A percentile compares a stretch with the other conserved stretches of the same genome.
Conservation (phyloP, 495 filamentous ascomycete genomes). For the Hypoxylon crocopeplum region DNA sequence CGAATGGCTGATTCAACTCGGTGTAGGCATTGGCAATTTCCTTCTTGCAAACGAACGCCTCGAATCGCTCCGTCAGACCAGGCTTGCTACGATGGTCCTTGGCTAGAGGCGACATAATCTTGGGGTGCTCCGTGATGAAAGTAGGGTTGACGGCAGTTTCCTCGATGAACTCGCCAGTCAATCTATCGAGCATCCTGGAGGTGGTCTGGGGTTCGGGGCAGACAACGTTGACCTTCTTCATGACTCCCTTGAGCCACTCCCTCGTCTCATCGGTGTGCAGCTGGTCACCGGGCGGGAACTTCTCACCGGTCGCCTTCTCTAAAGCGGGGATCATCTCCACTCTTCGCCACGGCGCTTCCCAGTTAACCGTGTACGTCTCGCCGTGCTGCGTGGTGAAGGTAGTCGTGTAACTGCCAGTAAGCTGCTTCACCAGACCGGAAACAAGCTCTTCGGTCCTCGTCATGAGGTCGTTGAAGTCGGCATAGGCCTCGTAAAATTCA, state of each 20-base stretch:
- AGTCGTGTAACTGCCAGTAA: constrained; percentile 86
- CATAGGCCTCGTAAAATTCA: constrained; percentile 97
- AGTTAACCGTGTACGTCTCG: constrained; percentile 88
- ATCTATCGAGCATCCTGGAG: constrained; percentile 96
- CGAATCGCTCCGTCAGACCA: constrained; percentile 95
- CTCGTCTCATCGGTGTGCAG: constrained; percentile 88
- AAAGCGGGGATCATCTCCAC: constrained; percentile 97
- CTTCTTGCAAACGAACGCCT: constrained; percentile 97
- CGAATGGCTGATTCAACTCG: constrained; percentile 96
- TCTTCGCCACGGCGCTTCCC: constrained; percentile 91
- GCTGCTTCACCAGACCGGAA: constrained; percentile 85
- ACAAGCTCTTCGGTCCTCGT: constrained; percentile 92
- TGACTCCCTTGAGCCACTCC: constrained; percentile 80
- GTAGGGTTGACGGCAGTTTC: constrained; percentile 92
- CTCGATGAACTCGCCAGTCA: constrained; percentile 96
- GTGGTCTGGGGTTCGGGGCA: constrained; percentile 92
- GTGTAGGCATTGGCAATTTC: constrained; percentile 97
- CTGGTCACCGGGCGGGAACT: constrained; percentile 87
- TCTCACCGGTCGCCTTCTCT: constrained; percentile 87
- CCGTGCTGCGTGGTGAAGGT: constrained; percentile 81
- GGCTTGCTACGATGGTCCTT: constrained; percentile 85
- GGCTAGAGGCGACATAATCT: constrained; percentile 89
- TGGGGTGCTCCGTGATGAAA: constrained; percentile 75
- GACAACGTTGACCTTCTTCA: constrained; percentile 89
- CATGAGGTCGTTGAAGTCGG: constrained; percentile 93